Evolutionary conservation across 441 rosid species (phyloP).

Genomic region (Breynia disticha): DNA sequence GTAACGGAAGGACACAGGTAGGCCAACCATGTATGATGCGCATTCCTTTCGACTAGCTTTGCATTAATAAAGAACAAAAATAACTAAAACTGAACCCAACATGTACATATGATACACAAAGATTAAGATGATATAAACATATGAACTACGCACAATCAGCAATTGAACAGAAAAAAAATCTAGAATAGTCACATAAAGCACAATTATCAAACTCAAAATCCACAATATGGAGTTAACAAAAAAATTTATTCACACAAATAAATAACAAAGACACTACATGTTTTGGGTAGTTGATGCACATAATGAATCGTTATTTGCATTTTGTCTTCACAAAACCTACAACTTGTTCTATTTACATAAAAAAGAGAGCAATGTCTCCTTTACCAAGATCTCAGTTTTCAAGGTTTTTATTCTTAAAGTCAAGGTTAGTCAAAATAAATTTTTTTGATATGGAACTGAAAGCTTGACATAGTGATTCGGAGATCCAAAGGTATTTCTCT

Average conservation of each 20-base stretch:
- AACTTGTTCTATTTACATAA: too few relatives aligned
- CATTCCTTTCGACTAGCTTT: constrained; percentile 99
- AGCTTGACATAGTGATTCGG: too few relatives aligned
- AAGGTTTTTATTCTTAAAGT: too few relatives aligned
- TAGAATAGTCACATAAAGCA: neutral
- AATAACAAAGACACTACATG: too few relatives aligned
- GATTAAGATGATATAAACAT: neutral
- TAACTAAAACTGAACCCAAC: constrained; percentile 17
- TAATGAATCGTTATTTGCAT: too few relatives aligned
- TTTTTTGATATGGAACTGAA: too few relatives aligned
- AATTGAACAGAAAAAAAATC: neutral
- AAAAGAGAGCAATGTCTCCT: too few relatives aligned
- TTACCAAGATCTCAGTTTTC: too few relatives aligned
- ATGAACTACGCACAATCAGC: neutral
- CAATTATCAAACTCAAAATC: neutral
- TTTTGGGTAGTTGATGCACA: too few relatives aligned
- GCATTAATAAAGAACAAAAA: constrained; percentile 56
- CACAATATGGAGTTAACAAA: neutral
- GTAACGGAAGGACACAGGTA: constrained; percentile 93
- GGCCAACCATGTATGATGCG: constrained; percentile 86
- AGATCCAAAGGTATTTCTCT: too few relatives aligned
- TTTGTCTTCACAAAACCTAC: too few relatives aligned
- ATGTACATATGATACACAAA: neutral
- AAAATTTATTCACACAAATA: neutral
- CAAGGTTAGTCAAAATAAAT: too few relatives aligned